These are phyloP conservation scores for Aspergillus neoniger DNA, from an alignment of 2,329 filamentous ascomycete genomes.

Conservation along the genomic window DNA sequence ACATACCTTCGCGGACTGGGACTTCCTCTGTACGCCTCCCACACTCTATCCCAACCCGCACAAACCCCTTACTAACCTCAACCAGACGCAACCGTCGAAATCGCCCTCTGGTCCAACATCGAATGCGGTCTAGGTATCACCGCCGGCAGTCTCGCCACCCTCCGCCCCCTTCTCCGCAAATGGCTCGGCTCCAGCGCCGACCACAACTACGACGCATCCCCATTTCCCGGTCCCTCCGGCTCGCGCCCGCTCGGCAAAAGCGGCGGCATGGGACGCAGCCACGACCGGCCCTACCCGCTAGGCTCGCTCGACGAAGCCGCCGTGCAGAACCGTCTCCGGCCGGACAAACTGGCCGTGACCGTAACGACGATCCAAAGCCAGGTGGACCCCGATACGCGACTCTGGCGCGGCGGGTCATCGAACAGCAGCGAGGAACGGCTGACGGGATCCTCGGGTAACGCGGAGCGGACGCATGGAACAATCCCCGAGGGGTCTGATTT, in stretches of 20 bases:
- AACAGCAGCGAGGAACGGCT: conserved; percentile 33
- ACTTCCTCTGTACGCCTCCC: conserved; percentile 35
- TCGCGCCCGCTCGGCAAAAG: conserved; percentile 22
- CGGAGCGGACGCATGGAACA: background rate
- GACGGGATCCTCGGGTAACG: conserved; percentile 14
- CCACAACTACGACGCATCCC: conserved; percentile 21
- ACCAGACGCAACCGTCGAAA: conserved; percentile 47
- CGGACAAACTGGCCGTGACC: conserved; percentile 33
- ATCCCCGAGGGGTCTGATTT: background rate
- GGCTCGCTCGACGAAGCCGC: conserved; percentile 28
- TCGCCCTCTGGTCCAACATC: conserved; percentile 43
- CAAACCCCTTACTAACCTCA: background rate
- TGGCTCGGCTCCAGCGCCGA: conserved; percentile 25
- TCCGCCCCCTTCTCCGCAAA: conserved; percentile 50
- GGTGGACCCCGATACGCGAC: conserved; percentile 17
- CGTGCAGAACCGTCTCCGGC: conserved; percentile 25
- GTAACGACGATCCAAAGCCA: conserved; percentile 34
- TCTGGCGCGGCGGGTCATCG: conserved; percentile 21
- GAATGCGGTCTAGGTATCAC: conserved; percentile 43
- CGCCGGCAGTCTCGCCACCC: conserved; percentile 51
- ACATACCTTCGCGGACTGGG: conserved; percentile 38
- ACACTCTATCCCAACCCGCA: background rate
- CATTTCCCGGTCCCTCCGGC: conserved; percentile 21
- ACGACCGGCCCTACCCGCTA: conserved; percentile 25
- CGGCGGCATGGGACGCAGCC: conserved; percentile 9